phyloP scores from a whole-genome alignment of 192 early-diverging fungal genomes.

The Entophlyctis luteolus region DNA sequence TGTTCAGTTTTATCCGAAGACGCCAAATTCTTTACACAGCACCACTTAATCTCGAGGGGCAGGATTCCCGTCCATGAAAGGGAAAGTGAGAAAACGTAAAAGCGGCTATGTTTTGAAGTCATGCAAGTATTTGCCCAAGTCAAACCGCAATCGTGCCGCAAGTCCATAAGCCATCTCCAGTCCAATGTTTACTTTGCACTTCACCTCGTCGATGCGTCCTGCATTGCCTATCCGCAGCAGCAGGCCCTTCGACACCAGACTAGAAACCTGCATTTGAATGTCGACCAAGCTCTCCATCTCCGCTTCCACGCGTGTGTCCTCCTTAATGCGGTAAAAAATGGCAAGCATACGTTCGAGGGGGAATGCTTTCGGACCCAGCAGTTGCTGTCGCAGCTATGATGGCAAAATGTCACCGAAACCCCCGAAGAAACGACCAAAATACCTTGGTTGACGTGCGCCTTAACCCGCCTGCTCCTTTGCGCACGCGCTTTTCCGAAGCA shows the following conservation, averaged over 20 bases:
- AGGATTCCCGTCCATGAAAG: too few species aligned
- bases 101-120: conserved; percentile 37
- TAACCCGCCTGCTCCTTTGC: conserved; percentile 7
- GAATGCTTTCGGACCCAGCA: conserved; percentile 88
- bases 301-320: conserved; percentile 33
- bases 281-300: conserved; percentile 71
- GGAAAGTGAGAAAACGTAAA: too few species aligned
- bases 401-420: not conserved
- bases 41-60: too few species aligned
- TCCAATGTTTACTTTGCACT: conserved; percentile 81
- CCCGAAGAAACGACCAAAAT: not conserved
- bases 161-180: conserved; percentile 59
- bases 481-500: conserved; percentile 36
- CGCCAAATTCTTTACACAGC: too few species aligned
- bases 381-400: conserved; percentile 67
- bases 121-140: conserved; percentile 68
- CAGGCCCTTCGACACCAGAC: conserved; percentile 74
- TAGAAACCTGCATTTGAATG: conserved; percentile 74
- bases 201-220: conserved; percentile 76
- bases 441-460: conserved; percentile 7
- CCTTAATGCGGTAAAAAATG: conserved; percentile 78
- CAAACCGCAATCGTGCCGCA: conserved; percentile 75
- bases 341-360: conserved; percentile 94
- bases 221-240: conserved; percentile 62
- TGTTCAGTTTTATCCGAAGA: too few species aligned